These are phyloP conservation scores for Schizophyllum commune DNA, from an alignment of 1,284 basidiomycete genomes.

Conservation along the genomic window DNA sequence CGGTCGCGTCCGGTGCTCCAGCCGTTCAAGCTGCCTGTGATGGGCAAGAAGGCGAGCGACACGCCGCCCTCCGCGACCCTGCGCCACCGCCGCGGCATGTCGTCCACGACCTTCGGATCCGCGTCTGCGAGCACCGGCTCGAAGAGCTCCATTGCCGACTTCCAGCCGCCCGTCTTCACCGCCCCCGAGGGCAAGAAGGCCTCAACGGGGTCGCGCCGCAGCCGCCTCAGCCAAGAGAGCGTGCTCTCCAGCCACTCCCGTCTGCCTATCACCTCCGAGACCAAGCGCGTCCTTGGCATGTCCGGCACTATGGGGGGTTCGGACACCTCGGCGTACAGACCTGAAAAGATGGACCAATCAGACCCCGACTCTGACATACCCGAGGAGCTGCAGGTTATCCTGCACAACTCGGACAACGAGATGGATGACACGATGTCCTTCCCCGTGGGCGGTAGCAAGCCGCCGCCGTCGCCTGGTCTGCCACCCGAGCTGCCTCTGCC, in stretches of 20 bases:
- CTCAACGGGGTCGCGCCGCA: neutral
- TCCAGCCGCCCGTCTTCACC: neutral
- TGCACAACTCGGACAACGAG: constrained; percentile 31
- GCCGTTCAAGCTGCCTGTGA: constrained; percentile 8
- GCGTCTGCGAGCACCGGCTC: constrained; percentile 12
- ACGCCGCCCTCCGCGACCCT: constrained; percentile 11
- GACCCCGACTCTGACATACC: constrained; percentile 72
- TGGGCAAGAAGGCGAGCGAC: too few relatives aligned
- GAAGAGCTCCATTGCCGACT: too few relatives aligned
- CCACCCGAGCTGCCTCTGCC: constrained; percentile 29
- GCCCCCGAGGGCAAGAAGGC: neutral
- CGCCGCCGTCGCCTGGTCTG: constrained; percentile 29
- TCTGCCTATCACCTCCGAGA: constrained; percentile 38
- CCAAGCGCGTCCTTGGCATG: constrained; percentile 50
- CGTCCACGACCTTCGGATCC: constrained; percentile 44
- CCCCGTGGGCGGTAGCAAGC: constrained; percentile 7
- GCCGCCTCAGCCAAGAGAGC: neutral
- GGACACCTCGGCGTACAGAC: constrained; percentile 33
- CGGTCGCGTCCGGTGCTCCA: constrained; percentile 18
- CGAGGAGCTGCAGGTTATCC: constrained; percentile 58
- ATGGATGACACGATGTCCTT: constrained; percentile 37
- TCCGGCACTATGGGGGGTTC: constrained; percentile 58
- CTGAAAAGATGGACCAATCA: constrained; percentile 37
- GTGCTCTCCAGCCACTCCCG: constrained; percentile 5
- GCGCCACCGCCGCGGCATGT: constrained; percentile 27